Evolutionary conservation across 2,329 filamentous ascomycete genomes (phyloP).

Genomic region (Capronia americana): DNA sequence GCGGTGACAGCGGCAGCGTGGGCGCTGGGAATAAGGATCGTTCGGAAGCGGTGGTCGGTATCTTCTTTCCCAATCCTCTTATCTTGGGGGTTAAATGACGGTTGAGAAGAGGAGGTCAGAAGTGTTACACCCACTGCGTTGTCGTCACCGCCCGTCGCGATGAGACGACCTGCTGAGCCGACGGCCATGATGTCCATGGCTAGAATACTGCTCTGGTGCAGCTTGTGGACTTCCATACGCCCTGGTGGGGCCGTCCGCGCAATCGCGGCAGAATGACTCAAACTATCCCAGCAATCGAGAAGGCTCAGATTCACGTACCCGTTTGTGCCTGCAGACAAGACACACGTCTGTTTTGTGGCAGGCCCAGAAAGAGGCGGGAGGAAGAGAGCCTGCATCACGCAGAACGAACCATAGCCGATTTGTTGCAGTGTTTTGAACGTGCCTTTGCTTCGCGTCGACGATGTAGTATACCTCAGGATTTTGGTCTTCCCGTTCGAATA

Average conservation of each 20-base stretch:
- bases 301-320: constrained; percentile 71
- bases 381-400: constrained; percentile 50
- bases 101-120: constrained; percentile 5
- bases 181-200: constrained; percentile 48
- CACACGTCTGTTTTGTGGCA: neutral
- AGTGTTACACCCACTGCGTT: constrained; percentile 72
- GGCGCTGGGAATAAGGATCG: constrained; percentile 49
- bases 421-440: constrained; percentile 26
- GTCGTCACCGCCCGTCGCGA: constrained; percentile 87
- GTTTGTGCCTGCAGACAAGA: constrained; percentile 70
- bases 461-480: constrained; percentile 51
- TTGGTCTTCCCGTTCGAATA: constrained; percentile 85
- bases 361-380: constrained; percentile 11
- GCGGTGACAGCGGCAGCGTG: constrained; percentile 55
- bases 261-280: neutral
- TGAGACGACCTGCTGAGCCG: constrained; percentile 49
- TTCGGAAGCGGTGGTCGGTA: constrained; percentile 37
- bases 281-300: neutral
- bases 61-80: neutral
- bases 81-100: neutral
- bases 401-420: constrained; percentile 34
- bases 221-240: constrained; percentile 33
- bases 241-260: neutral
- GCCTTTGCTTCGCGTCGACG: constrained; percentile 23
- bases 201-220: constrained; percentile 87